phyloP scores from a whole-genome alignment of 345 rosid species.

The Conringia planisiliqua region DNA sequence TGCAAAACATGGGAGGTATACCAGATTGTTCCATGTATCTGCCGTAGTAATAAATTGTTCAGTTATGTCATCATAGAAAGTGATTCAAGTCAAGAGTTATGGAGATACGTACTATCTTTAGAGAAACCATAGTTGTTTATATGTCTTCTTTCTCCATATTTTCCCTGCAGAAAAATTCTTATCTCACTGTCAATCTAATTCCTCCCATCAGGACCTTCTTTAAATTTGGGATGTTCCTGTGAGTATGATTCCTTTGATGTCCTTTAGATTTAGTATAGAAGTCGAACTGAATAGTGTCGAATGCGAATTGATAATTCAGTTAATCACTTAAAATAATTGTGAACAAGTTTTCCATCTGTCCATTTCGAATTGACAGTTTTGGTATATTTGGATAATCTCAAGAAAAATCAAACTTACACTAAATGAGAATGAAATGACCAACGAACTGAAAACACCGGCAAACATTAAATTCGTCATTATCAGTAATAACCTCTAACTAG shows the following conservation, averaged over 20 bases:
- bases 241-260: background rate
- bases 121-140: background rate
- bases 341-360: background rate
- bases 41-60: background rate
- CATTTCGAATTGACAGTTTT: background rate
- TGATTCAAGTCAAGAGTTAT: background rate
- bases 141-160: background rate
- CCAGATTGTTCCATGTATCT: slow-evolving; percentile 14
- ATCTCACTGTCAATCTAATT: slow-evolving; percentile 14
- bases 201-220: background rate
- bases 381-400: background rate
- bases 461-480: slow-evolving; percentile 20
- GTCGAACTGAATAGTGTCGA: background rate
- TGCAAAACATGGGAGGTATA: background rate
- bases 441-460: slow-evolving; percentile 1
- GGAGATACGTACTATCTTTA: background rate
- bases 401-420: slow-evolving; percentile 15
- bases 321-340: background rate
- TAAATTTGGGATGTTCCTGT: background rate
- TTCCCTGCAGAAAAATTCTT: background rate
- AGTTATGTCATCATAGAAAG: background rate
- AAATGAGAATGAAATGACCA: slow-evolving; percentile 4
- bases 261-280: background rate
- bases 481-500: background rate
- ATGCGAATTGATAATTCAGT: background rate